Conservation (phyloP, 2,329 filamentous ascomycete species). For the Tolypocladium paradoxum region DNA sequence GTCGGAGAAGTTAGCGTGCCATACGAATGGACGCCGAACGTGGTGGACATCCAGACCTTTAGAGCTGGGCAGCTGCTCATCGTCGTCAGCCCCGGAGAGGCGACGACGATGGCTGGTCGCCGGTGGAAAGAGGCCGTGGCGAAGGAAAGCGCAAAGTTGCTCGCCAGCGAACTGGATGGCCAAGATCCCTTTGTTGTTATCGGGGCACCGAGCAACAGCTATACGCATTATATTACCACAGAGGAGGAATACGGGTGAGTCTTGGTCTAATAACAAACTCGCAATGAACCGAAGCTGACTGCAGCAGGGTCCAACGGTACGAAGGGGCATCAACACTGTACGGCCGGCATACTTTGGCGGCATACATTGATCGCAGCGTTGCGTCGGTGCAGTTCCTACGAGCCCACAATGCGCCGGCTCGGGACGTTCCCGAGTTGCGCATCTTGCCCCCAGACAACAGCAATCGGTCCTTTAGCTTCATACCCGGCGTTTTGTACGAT, state of each 20-base stretch:
- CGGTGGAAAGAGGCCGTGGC: conserved; percentile 69
- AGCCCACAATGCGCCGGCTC: conserved; percentile 25
- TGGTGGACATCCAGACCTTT: conserved; percentile 76
- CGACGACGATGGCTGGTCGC: conserved; percentile 82
- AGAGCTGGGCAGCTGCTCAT: conserved; percentile 77
- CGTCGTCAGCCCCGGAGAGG: conserved; percentile 77
- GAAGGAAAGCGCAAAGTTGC: conserved; percentile 31
- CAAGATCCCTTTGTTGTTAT: conserved; percentile 61
- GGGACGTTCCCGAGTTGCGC: conserved; percentile 26
- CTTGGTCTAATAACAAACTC: neutral
- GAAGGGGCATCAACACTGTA: conserved; percentile 86
- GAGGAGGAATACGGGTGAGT: conserved; percentile 48
- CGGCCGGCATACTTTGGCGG: conserved; percentile 73
- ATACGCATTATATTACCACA: conserved; percentile 69
- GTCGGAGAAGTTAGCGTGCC: conserved; percentile 66
- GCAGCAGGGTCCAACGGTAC: conserved; percentile 61
- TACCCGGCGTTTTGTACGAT: conserved; percentile 68
- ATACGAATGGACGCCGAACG: conserved; percentile 80
- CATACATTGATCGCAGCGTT: conserved; percentile 73
- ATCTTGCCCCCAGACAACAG: conserved; percentile 68
- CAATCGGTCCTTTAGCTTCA: conserved; percentile 65
- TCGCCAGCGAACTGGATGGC: conserved; percentile 27
- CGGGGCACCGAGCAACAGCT: conserved; percentile 80
- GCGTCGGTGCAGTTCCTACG: conserved; percentile 57
- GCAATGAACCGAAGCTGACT: neutral